Evolutionary conservation across 164 flowering plant genomes (phyloP), one percentile per base, ranked within the genome.

Genomic region (Magnolia changhungtana): DNA sequence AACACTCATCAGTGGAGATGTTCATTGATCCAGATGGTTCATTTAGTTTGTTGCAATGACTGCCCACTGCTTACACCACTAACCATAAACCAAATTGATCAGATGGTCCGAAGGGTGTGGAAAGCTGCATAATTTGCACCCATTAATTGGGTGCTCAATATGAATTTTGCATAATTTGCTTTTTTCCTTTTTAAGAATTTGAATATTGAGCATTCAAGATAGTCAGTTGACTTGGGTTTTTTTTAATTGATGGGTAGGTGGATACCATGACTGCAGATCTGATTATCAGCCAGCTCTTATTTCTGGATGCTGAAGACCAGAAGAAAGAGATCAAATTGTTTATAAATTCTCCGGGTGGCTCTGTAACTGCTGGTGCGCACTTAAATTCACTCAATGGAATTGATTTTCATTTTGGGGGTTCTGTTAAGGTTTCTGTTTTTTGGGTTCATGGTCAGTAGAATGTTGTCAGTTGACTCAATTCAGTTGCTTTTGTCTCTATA

Each of bases 321-420:
- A 81, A 77, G 52, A 91, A 90, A 69, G 99, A 93, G 72, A 96
- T 96, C 74, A 91, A 83, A 67, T 74, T 96, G 85, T 89, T 93
- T 78, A 96, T 96, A 37, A 91, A 92, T 84, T 91, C 95, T 14
- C 95, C 99, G 58, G 98, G 99, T 83, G 99, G 99, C 58, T 91
- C 97, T 72, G 85, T 90, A 23, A 89, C 95, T 76, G 90, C 96
- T 70, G 99, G 98, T 95, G 86, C 11, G 58, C 70, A 49, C 65
- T 29, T 65, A n/a, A 71, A 7, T 67, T 67, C 19, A 8, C 27
- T 73, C 16, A 29, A 61, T 19, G 10, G 13, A 55, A 55, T 55
- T 55, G 13, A 55, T 11, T 55, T 55, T 55, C 18, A 16, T 55
- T 55, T 55, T 3, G 16, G 18, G 45, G 4, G 45, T 37, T 37